Evolutionary conservation across 441 rosid genomes (phyloP), one percentile per base, ranked within the genome.

Genomic region (Euphorbia schlechtendalii): DNA sequence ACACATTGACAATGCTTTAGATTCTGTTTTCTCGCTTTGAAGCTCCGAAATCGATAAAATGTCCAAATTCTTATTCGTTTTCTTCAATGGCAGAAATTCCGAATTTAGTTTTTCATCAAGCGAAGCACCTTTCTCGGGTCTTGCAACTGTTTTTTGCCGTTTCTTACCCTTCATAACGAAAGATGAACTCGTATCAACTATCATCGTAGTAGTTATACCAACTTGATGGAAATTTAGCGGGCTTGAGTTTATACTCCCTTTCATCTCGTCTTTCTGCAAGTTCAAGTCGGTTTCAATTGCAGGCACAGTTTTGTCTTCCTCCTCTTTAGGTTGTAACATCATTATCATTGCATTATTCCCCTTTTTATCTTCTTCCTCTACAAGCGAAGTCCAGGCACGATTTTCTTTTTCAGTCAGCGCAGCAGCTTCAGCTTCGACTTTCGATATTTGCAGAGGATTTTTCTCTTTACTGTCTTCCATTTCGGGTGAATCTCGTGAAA

Each of bases 311-410:
- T 56, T 71, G 46, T 68, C 79, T 72, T 73, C 76, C 63, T 65
- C 76, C 63, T 65, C 76, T 34, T 46, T 67, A 36, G 55, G 65
- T 53, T 24, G 69, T 65, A 58, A 34, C 32, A 36, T 59, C 63
- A 67, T 64, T 59, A n/a, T n/a, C n/a, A n/a, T n/a, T n/a, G 73
- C 51, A 64, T 55, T 71, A 65, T 71, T 65, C 17, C 64, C 79
- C 28, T 71, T 66, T 63, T 34, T 78, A 45, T 77, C 81, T 64
- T 71, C 80, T 71, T 72, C 61, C 56, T 77, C 80, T 60, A 70
- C 40, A 67, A 71, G 65, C 22, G 74, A 69, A 74, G 79, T 69
- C 55, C 80, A 59, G 43, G 79, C 69, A 65, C 77, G 76, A 68
- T 66, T 80, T 59, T 78, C 78, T 43, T 71, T 67, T 48, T 66